Base-by-base conservation (phyloP, 1,139 yeast species). In the Scheffersomyces quercinus region DNA sequence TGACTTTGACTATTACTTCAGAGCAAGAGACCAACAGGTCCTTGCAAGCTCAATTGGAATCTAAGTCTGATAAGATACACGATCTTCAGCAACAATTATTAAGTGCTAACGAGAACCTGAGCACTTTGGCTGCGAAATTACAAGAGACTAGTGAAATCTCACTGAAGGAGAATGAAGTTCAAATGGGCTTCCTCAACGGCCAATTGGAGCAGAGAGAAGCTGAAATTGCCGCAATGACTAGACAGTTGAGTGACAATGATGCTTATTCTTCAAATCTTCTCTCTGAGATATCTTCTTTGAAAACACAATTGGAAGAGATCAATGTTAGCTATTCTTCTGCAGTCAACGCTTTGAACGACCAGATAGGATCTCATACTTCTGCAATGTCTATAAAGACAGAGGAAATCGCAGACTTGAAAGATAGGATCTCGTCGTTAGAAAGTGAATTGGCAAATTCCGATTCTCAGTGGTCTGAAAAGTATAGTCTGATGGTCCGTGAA, bases 391-490 rank as follows among this genome's bases (percentile, higher is more conserved):
- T 49, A 31, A 45, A 29, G 28, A 32, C 35, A 10, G 40, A 40
- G 4, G 45, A 44, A 20, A 13, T 45, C 10, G 7, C 28, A 8
- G 44, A 38, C 5, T 31, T 31, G 35, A 31, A 13, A 20, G 20
- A 31, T 10, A 31, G 20, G 12, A 20, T 31, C 5, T 10, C 20
- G 10, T 15, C 15, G n/a, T 31, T 31, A 14, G 26, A 20, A 20
- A 5, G 7, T 20, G 26, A 50, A 39, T 42, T 45, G n/a, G 29
- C 38, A 29, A 41, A 40, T 11, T 26, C 46, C 20, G 32, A 35
- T 30, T 41, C 50, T 46, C 48, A 38, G 12, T 49, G 46, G 43
- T 39, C 38, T n/a, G 38, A 31, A 30, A 47, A 47, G 29, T 45
- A 41, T 37, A 47, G 44, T 7, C 32, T 20, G n/a, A 39, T 41